Evolutionary conservation across 2,329 filamentous ascomycete genomes (phyloP), one percentile per base, ranked within the genome.

Genomic region (Niveomyces coronatus): DNA sequence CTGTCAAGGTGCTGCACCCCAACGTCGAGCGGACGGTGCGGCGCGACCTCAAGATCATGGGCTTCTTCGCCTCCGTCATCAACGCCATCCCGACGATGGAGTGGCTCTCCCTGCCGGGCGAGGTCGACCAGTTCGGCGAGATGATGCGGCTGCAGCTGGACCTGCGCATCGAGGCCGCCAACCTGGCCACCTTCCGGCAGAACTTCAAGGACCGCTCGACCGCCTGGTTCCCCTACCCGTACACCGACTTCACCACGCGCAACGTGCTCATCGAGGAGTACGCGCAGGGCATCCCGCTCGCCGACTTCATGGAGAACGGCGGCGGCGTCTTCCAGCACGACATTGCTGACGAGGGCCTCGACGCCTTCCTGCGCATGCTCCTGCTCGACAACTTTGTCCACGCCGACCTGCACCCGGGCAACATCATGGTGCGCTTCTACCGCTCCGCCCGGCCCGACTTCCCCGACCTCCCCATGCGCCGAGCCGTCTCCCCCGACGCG

Each of bases 71-170:
- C 13, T 71, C 76, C 0, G 53, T 83, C 5, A 79, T 98, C 48
- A 94, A 96, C 58, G 64, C 74, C 2, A 82, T 98, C 22, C 91
- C 91, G 1, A 94, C 88, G 0, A 91, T 98, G 54, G 86, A 96
- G 60, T 98, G 91, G 91, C 70, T 98, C 5, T 95, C 89, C 0
- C 76, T 98, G 8, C 91, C 91, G 0, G 89, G 95, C 49, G 91
- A 98, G 57, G 91, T 96, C 3, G 63, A 71, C 11, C 87, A 96
- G 53, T 98, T 98, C 53, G 89, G 88, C 17, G 84, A 93, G 55
- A 98, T 98, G 91, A 98, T 98, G 91, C 82, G 82, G 51, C 67
- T 96, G n/a, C 91, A 98, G 56, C 70, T 98, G 3, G 91, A 98
- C 59, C 70, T 98, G 24, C 82, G 91, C 37, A 96, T 96, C 44